Conservation (phyloP, 1,139 yeast genomes). For the Candida albicans region DNA sequence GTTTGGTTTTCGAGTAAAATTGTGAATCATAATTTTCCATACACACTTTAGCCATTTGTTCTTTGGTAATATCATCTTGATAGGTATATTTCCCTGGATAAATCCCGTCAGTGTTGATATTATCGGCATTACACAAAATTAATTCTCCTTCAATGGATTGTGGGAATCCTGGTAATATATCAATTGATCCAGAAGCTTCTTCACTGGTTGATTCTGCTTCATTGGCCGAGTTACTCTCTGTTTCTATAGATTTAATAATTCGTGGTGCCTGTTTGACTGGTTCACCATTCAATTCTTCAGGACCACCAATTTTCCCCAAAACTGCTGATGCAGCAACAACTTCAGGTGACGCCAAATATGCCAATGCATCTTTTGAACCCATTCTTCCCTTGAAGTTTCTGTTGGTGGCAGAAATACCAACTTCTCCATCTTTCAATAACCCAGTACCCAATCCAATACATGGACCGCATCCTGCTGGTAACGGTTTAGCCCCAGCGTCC, state of each 20-base stretch:
- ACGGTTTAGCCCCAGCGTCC: constrained; percentile 91
- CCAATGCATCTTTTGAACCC: constrained; percentile 97
- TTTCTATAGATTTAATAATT: constrained; percentile 45
- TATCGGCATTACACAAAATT: constrained; percentile 94
- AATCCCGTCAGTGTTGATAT: constrained; percentile 96
- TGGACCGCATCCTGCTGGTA: constrained; percentile 99
- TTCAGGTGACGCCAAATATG: constrained; percentile 95
- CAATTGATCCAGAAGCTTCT: constrained; percentile 47
- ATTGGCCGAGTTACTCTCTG: too few relatives aligned
- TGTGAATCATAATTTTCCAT: constrained; percentile 98
- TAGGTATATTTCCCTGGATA: constrained; percentile 98
- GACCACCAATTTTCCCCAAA: constrained; percentile 88
- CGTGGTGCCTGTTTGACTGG: constrained; percentile 48
- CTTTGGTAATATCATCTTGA: constrained; percentile 93
- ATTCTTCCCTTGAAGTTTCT: constrained; percentile 98
- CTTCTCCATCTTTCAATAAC: constrained; percentile 88
- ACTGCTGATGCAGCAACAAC: constrained; percentile 98
- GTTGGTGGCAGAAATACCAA: constrained; percentile 97
- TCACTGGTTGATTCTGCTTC: constrained; percentile 33
- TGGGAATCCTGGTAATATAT: constrained; percentile 88
- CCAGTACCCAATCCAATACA: constrained; percentile 98
- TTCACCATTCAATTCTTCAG: constrained; percentile 74
- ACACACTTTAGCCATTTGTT: constrained; percentile 97
- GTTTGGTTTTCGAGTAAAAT: constrained; percentile 72
- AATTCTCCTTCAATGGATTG: constrained; percentile 85